These are phyloP conservation scores for Zoysia pacifica DNA, from an alignment of 176 grass and related monocot genomes.

Conservation along the genomic window DNA sequence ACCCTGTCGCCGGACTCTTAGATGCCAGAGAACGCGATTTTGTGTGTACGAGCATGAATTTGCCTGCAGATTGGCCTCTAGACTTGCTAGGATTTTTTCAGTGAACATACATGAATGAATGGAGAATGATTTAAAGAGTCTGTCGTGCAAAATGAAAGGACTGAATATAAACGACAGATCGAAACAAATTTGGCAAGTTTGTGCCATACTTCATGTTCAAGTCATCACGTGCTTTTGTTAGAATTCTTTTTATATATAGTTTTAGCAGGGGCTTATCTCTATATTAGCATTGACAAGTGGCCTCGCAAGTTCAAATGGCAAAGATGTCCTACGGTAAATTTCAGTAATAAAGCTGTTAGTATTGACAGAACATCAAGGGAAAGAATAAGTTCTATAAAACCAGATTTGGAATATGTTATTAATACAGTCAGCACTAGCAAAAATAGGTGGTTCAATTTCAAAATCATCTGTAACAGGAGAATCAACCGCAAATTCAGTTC, in stretches of 20 bases:
- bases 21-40: too few relatives aligned
- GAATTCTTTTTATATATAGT: neutral
- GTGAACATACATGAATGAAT: conserved; percentile 1
- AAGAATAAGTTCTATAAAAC: conserved; percentile 27
- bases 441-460: conserved; percentile 18
- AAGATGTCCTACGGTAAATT: conserved; percentile 2
- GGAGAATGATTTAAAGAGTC: neutral
- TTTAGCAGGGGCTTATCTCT: neutral
- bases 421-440: conserved; percentile 23
- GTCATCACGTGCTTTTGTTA: too few relatives aligned
- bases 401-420: conserved; percentile 19
- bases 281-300: conserved; percentile 41
- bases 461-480: conserved; percentile 45
- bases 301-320: conserved; percentile 42
- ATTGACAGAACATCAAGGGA: too few relatives aligned
- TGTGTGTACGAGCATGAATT: too few relatives aligned
- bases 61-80: too few relatives aligned
- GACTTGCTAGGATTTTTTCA: neutral
- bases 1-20: too few relatives aligned
- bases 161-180: neutral
- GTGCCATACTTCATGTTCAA: neutral
- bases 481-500: conserved; percentile 33
- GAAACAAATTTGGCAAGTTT: neutral
- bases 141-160: neutral
- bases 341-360: too few relatives aligned